Conservation (phyloP, 768 basidiomycete genomes). For the Coprinopsis cinerea region DNA sequence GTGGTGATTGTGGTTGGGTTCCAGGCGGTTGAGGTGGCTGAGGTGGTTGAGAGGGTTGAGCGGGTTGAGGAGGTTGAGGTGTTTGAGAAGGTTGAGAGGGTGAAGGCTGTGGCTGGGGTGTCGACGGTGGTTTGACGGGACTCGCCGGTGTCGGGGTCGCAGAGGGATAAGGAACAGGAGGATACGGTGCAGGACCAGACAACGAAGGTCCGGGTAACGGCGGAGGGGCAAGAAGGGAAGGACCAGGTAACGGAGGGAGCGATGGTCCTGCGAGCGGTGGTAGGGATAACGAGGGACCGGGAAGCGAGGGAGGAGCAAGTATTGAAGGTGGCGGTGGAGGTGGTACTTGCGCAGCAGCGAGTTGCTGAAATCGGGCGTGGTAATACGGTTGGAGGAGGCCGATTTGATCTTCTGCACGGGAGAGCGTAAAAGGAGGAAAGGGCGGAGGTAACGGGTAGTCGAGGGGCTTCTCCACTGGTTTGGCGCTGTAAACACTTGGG, state of each 20-base stretch:
- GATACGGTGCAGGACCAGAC: conserved; percentile 9
- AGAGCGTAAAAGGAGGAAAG: conserved; percentile 64
- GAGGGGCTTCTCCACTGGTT: conserved; percentile 68
- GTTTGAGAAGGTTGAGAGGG: not conserved
- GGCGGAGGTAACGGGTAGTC: conserved; percentile 84
- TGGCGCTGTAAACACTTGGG: conserved; percentile 33
- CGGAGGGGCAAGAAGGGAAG: conserved; percentile 14
- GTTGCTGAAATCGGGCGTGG: conserved; percentile 43
- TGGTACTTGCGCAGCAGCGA: conserved; percentile 25
- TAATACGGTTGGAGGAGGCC: conserved; percentile 80
- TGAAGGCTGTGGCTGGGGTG: not conserved
- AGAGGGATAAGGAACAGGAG: conserved; percentile 16
- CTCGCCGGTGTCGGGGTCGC: not conserved
- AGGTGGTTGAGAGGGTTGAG: not conserved
- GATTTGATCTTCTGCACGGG: conserved; percentile 71
- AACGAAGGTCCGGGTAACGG: conserved; percentile 9
- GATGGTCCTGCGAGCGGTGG: conserved; percentile 4
- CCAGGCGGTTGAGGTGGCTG: conserved; percentile 11
- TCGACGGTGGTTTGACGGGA: not conserved
- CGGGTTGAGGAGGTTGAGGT: conserved; percentile 8
- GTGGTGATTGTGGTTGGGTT: conserved; percentile 14
- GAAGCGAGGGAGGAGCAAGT: conserved; percentile 13
- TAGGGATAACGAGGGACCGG: conserved; percentile 8
- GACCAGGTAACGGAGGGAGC: conserved; percentile 17
- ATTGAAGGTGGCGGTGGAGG: conserved; percentile 15